Evolutionary conservation across 768 basidiomycete genomes (phyloP).

Genomic region (Austroboletus eburneus): DNA sequence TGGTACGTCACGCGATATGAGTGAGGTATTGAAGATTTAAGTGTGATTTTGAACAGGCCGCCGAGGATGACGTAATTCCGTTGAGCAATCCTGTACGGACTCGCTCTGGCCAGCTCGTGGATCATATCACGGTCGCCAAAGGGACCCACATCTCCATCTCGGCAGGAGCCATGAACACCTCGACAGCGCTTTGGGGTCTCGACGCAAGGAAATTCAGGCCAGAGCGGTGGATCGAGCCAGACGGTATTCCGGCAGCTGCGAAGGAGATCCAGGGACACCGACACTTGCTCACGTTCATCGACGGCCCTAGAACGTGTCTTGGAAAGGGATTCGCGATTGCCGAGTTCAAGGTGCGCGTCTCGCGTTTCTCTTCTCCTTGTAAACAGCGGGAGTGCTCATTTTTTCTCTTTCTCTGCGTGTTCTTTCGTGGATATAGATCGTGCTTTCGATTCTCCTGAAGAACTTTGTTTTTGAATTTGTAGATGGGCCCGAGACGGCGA

Average conservation of each 20-base stretch:
- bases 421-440: constrained; percentile 27
- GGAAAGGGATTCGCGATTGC: constrained; percentile 45
- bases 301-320: constrained; percentile 49
- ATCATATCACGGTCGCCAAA: constrained; percentile 41
- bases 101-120: constrained; percentile 34
- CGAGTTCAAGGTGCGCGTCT: constrained; percentile 27
- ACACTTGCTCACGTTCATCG: constrained; percentile 49
- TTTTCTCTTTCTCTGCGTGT: neutral
- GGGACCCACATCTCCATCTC: constrained; percentile 43
- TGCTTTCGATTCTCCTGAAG: constrained; percentile 41
- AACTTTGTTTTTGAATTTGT: constrained; percentile 20
- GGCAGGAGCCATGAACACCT: constrained; percentile 44
- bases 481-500: constrained; percentile 15
- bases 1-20: no score
- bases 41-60: constrained; percentile 28
- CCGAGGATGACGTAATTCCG: constrained; percentile 54
- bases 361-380: no score
- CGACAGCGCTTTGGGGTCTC: constrained; percentile 54
- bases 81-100: constrained; percentile 44
- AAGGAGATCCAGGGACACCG: constrained; percentile 46
- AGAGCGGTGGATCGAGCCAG: constrained; percentile 52
- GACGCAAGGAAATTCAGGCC: constrained; percentile 56
- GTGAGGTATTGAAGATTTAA: no score
- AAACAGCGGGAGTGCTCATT: no score
- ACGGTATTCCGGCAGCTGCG: constrained; percentile 23